Evolutionary conservation across 2,329 filamentous ascomycete species (phyloP), one percentile per base, ranked within the genome.

Genomic region (Trichoderma koningiopsis): DNA sequence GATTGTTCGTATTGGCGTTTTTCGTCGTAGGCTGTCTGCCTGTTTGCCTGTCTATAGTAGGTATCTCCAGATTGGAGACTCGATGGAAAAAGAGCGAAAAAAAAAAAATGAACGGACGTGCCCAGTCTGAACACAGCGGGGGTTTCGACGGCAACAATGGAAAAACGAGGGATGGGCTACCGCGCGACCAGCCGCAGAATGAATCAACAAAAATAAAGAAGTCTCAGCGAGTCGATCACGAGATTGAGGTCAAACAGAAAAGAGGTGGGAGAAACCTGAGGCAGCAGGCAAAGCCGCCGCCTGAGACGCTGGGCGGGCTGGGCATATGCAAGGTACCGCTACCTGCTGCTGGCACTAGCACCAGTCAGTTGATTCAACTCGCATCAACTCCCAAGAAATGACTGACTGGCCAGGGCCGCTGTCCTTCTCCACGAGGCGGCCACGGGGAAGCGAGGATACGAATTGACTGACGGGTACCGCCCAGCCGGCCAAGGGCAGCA

Each of bases 61-160:
- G 8, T 24, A 29, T 52, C 31, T 49, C n/a, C 22, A 11, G 40
- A 7, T 14, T 33, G 55, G 29, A 67, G 35, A 52, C 0, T n/a
- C 40, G 63, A 43, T 33, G 40, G 27, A 5, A 37, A 19, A 53
- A 52, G n/a, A 33, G 10, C n/a, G n/a, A 58, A 27, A 37, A 64
- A 35, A 37, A 64, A 35, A 37, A 64, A 70, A 70, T 53, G 69
- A 70, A 52, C 40, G 69, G 66, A 69, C 69, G 69, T 70, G 69
- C 53, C 69, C 37, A 37, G 65, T 35, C 56, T 40, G 66, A 70
- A 70, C 65, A 70, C 65, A 64, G 62, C 57, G 43, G 55, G 43
- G 33, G 24, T 40, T 13, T 40, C 57, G 29, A 57, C n/a, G 52
- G 58, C 49, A 55, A 68, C 37, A 55, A 57, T 53, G 16, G 29